Percentiles rank a stretch among this genome's conserved stretches.
phyloP scores from a whole-genome alignment of 2,329 filamentous ascomycete genomes.

The Penicillium sp. region DNA sequence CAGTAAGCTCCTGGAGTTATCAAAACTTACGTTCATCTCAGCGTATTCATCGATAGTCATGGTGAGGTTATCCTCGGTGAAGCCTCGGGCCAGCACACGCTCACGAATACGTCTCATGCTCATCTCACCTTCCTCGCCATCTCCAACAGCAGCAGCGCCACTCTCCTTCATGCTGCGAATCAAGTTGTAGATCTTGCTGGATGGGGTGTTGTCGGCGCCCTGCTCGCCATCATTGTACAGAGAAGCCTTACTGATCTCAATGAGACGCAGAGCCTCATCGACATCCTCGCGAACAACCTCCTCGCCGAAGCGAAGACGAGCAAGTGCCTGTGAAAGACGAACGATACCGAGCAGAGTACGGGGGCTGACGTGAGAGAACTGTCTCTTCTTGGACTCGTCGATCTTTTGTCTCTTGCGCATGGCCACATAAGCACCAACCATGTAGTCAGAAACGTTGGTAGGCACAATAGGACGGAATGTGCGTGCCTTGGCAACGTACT shows the following conservation, averaged over 20 bases:
- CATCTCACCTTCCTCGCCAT: constrained; percentile 72
- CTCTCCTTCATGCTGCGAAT: constrained; percentile 84
- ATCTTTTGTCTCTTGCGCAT: constrained; percentile 89
- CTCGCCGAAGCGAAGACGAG: constrained; percentile 83
- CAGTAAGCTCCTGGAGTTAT: not conserved
- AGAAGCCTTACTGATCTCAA: constrained; percentile 91
- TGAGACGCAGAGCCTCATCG: constrained; percentile 85
- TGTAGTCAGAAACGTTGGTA: constrained; percentile 85
- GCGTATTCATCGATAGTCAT: constrained; percentile 87
- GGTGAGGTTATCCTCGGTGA: constrained; percentile 90
- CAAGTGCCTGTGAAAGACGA: constrained; percentile 89
- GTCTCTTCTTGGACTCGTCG: constrained; percentile 85
- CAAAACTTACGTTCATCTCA: constrained; percentile 74
- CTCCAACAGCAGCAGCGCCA: constrained; percentile 75
- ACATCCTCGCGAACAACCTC: constrained; percentile 88
- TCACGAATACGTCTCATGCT: constrained; percentile 87
- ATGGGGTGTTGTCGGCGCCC: constrained; percentile 72
- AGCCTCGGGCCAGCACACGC: constrained; percentile 90
- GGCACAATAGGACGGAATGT: constrained; percentile 86
- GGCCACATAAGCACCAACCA: constrained; percentile 93
- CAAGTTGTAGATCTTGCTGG: constrained; percentile 90
- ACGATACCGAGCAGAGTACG: constrained; percentile 91
- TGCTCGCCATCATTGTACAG: constrained; percentile 69
- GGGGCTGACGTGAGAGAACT: constrained; percentile 90
- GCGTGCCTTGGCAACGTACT: constrained; percentile 91